phyloP scores from a whole-genome alignment of 2,329 filamentous ascomycete genomes.

The Penicillium brasilianum region DNA sequence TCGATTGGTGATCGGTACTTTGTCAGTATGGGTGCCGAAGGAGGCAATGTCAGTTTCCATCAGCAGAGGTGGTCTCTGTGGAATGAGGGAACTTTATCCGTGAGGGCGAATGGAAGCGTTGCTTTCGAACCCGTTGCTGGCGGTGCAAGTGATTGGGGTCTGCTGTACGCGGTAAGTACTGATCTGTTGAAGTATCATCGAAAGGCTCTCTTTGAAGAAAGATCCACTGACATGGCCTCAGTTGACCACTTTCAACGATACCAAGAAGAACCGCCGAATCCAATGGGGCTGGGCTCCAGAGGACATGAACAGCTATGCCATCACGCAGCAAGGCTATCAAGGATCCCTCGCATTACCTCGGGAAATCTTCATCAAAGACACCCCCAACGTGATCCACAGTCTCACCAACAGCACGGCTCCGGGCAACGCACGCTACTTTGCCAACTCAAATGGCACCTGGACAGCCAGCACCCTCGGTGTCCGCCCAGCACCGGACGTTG shows the following conservation, averaged over 20 bases:
- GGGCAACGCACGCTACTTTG: conserved; percentile 20
- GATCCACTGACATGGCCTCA: conserved; percentile 2
- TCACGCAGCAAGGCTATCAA: conserved; percentile 23
- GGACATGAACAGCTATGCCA: conserved; percentile 21
- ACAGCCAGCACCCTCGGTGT: conserved; percentile 23
- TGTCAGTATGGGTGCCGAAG: conserved; percentile 25
- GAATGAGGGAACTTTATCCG: conserved; percentile 23
- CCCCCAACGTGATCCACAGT: conserved; percentile 8
- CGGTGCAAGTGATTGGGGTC: conserved; percentile 20
- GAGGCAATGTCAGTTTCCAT: conserved; percentile 22
- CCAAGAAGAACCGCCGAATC: conserved; percentile 24
- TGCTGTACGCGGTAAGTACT: conserved; percentile 23
- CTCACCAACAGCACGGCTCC: not conserved
- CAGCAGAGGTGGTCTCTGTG: conserved; percentile 21
- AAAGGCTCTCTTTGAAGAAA: no score
- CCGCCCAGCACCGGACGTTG: conserved; percentile 19
- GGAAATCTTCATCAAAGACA: conserved; percentile 23
- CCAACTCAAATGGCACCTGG: conserved; percentile 18
- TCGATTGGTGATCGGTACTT: conserved; percentile 22
- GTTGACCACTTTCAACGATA: conserved; percentile 23
- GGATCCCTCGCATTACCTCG: conserved; percentile 18
- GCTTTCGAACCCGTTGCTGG: conserved; percentile 22
- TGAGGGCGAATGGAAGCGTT: conserved; percentile 21
- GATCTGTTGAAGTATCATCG: not conserved
- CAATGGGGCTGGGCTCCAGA: conserved; percentile 25